phyloP scores from a whole-genome alignment of 257 asterid species.

The Nicotiana obtusifolia region DNA sequence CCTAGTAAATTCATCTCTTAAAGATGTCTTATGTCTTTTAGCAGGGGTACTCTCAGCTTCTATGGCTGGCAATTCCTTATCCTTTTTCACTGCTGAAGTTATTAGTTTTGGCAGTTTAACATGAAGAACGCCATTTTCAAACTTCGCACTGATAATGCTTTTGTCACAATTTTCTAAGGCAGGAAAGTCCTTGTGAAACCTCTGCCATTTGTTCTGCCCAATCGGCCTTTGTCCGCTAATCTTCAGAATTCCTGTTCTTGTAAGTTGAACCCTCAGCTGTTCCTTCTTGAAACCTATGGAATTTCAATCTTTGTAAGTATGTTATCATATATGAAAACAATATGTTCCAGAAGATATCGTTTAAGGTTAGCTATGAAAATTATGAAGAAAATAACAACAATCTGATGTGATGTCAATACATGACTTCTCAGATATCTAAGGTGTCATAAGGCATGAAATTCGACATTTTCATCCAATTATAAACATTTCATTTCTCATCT shows the following conservation, averaged over 20 bases:
- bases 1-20: not conserved
- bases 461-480: too few species aligned
- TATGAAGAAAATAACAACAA: not conserved
- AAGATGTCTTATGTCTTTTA: constrained; percentile 6
- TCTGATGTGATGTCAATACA: too few species aligned
- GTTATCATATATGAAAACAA: too few species aligned
- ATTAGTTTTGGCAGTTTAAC: too few species aligned
- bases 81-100: too few species aligned
- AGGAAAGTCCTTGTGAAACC: constrained; percentile 22
- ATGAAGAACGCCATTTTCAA: too few species aligned
- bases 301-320: not conserved
- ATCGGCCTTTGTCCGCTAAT: too few species aligned
- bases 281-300: constrained; percentile 54
- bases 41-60: constrained; percentile 7
- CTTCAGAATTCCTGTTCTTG: too few species aligned
- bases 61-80: constrained; percentile 12
- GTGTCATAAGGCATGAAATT: too few species aligned
- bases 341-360: not conserved
- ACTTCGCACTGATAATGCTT: not conserved
- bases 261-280: constrained; percentile 31
- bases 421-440: too few species aligned
- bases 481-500: not conserved
- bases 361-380: not conserved
- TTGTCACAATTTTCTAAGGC: constrained; percentile 38
- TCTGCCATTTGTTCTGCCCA: too few species aligned